Evolutionary conservation across 228 moss, liverwort and hornwort genomes (phyloP).

Genomic region (Sphagnum fallax): DNA sequence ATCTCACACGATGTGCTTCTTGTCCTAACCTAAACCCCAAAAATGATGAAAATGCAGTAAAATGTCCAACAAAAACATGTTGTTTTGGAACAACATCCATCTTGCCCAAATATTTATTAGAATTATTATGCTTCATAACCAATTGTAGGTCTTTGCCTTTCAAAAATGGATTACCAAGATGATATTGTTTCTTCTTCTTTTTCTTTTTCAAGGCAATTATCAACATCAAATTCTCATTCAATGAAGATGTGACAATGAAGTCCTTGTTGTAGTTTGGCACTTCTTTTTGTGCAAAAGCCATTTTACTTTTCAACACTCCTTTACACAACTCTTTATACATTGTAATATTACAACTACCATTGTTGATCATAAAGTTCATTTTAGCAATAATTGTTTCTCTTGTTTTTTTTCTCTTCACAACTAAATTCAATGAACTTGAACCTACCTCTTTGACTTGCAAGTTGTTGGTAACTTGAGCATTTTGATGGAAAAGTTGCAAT

Average conservation of each 20-base stretch:
- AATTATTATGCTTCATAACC: conserved; percentile 1
- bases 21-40: conserved; percentile 35
- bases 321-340: no score
- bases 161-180: background rate
- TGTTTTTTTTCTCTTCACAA: background rate
- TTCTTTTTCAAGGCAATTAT: conserved; percentile 41
- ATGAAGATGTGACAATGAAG: conserved; percentile 50
- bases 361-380: background rate
- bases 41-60: conserved; percentile 54
- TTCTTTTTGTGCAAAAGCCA: background rate
- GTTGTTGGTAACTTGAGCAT: no score
- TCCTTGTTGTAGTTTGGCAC: conserved; percentile 47
- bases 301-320: background rate
- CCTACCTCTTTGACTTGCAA: background rate
- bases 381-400: background rate
- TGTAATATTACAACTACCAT: background rate
- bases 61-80: conserved; percentile 41
- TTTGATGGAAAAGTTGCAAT: no score
- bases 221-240: conserved; percentile 55
- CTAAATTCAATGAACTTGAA: background rate
- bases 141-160: conserved; percentile 6
- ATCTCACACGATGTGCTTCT: conserved; percentile 55
- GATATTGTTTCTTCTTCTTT: background rate
- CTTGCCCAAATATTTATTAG: background rate
- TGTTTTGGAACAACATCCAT: background rate